These are phyloP conservation scores for Nakaseomyces delphensis DNA, from an alignment of 1,139 yeast genomes.

Conservation along the genomic window DNA sequence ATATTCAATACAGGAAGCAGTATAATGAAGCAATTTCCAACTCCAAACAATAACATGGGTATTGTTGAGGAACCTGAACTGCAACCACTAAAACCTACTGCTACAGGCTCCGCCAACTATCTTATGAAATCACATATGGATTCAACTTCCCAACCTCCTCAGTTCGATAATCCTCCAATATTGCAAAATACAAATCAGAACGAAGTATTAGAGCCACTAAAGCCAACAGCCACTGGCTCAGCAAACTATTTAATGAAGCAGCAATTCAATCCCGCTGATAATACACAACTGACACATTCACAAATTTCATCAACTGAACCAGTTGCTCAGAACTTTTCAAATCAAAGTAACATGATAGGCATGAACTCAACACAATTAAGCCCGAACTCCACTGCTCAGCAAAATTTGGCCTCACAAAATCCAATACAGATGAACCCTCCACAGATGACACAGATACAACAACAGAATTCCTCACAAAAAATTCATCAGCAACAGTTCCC, in stretches of 20 bases:
- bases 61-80: slow-evolving; percentile 15
- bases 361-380: neutral
- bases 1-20: slow-evolving; percentile 6
- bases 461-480: slow-evolving; percentile 39
- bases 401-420: slow-evolving; percentile 8
- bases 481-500: slow-evolving; percentile 8
- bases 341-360: neutral
- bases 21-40: slow-evolving; percentile 12
- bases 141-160: neutral
- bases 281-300: neutral
- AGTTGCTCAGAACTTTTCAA: slow-evolving; percentile 8
- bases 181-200: slow-evolving; percentile 5
- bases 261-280: slow-evolving; percentile 28
- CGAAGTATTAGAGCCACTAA: slow-evolving; percentile 16
- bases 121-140: slow-evolving; percentile 22
- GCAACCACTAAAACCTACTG: slow-evolving; percentile 41
- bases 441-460: slow-evolving; percentile 37
- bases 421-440: slow-evolving; percentile 32
- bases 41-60: slow-evolving; percentile 21
- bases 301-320: slow-evolving; percentile 8
- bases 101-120: slow-evolving; percentile 43
- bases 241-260: slow-evolving; percentile 28
- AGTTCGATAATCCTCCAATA: slow-evolving; percentile 6
- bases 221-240: slow-evolving; percentile 30
- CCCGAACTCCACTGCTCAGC: slow-evolving; percentile 18